These are phyloP conservation scores for Phytophthora chlamydospora DNA, from an alignment of 352 stramenopile genomes.

Conservation along the genomic window DNA sequence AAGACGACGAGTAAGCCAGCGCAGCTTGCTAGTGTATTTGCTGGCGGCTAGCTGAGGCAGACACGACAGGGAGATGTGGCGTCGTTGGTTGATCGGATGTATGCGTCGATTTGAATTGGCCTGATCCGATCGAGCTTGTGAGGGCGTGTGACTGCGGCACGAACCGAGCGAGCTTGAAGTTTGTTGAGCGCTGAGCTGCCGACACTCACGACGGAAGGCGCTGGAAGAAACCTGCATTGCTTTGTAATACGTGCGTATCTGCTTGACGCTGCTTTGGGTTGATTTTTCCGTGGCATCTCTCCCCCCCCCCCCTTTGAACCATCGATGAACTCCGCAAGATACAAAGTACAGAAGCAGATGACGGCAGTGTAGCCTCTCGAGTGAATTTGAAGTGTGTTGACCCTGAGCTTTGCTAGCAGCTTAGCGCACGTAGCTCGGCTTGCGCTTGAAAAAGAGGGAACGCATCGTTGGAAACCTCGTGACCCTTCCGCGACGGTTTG, in stretches of 20 bases:
- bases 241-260: conserved; percentile 59
- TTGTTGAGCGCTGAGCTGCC: conserved; percentile 19
- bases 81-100: conserved; percentile 30
- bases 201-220: conserved; percentile 19
- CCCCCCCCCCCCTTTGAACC: conserved; percentile 11
- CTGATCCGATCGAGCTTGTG: conserved; percentile 14
- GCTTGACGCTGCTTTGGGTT: conserved; percentile 37
- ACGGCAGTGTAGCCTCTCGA: conserved; percentile 14
- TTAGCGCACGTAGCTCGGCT: conserved; percentile 7
- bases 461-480: conserved; percentile 21
- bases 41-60: conserved; percentile 9
- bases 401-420: conserved; percentile 7
- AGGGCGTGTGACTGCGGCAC: conserved; percentile 22
- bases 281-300: conserved; percentile 34
- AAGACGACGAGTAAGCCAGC: conserved; percentile 64
- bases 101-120: conserved; percentile 40
- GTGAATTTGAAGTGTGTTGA: conserved; percentile 18
- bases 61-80: conserved; percentile 26
- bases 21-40: conserved; percentile 23
- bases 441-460: conserved; percentile 8
- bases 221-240: conserved; percentile 31
- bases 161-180: conserved; percentile 24
- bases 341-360: conserved; percentile 24
- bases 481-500: conserved; percentile 27
- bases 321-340: conserved; percentile 26